Percentiles rank a stretch among this genome's conserved stretches.
phyloP scores from a whole-genome alignment of 768 basidiomycete genomes.

The Solioccasus polychromus region DNA sequence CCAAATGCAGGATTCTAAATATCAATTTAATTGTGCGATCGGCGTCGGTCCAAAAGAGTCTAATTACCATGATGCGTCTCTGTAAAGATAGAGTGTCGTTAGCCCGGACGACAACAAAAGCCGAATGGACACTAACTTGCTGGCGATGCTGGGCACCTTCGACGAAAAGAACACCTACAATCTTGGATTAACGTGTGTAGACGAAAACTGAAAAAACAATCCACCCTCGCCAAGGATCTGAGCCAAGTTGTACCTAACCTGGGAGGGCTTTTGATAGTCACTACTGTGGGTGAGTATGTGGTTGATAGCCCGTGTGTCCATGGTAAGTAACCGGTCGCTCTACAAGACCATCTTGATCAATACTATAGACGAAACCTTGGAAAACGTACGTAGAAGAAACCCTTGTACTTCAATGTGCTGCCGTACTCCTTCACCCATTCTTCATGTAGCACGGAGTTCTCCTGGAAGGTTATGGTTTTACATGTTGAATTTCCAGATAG shows the following conservation, averaged over 20 bases:
- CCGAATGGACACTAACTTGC: conserved; percentile 26
- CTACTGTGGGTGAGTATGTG: conserved; percentile 1
- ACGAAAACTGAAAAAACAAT: neutral
- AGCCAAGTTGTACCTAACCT: neutral
- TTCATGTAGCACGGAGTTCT: conserved; percentile 8
- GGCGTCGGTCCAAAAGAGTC: neutral
- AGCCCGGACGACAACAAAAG: neutral
- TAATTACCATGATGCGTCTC: conserved; percentile 26
- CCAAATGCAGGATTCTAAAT: conserved; percentile 63
- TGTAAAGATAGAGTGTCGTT: neutral
- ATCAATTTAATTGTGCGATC: neutral
- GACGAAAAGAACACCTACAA: conserved; percentile 2
- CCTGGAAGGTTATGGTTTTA: neutral
- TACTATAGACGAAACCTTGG: too few relatives aligned
- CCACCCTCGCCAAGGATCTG: conserved; percentile 1
- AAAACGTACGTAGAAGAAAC: conserved; percentile 9
- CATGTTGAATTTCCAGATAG: too few relatives aligned
- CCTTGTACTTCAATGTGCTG: conserved; percentile 9
- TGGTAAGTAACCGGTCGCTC: neutral
- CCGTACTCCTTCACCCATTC: conserved; percentile 16
- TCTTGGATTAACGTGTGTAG: neutral
- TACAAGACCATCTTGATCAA: neutral
- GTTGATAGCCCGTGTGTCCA: conserved; percentile 4
- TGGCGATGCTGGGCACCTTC: conserved; percentile 32
- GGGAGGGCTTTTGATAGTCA: conserved; percentile 6